Percentiles rank a stretch among this genome's conserved stretches.
phyloP scores from a whole-genome alignment of 108 stramenopile genomes.

The Cyclostephanos invisitatus region DNA sequence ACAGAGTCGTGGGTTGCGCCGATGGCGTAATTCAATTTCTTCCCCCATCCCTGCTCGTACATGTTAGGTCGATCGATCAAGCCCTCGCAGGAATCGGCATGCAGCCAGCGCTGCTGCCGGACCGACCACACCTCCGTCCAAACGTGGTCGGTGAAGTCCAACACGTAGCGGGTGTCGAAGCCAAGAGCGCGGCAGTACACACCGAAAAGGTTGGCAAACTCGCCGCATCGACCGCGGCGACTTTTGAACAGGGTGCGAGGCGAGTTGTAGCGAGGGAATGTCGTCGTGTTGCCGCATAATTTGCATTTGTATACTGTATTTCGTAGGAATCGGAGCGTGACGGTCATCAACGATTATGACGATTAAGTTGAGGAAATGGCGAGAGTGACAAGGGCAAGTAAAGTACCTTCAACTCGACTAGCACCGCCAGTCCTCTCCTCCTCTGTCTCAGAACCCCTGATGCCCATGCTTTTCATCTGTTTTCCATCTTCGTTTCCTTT shows the following conservation, averaged over 20 bases:
- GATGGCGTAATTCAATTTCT: conserved; percentile 82
- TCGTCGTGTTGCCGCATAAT: conserved; percentile 69
- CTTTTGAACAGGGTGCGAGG: conserved; percentile 79
- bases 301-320: conserved; percentile 66
- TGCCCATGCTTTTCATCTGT: conserved; percentile 37
- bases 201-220: conserved; percentile 97
- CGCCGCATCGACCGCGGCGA: conserved; percentile 93
- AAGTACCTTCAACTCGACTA: conserved; percentile 61
- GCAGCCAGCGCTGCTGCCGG: conserved; percentile 74
- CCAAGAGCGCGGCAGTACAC: conserved; percentile 83
- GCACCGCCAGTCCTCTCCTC: conserved; percentile 68
- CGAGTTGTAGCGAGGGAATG: conserved; percentile 94
- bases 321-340: background rate
- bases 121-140: conserved; percentile 91
- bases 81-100: conserved; percentile 94
- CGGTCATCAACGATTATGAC: background rate
- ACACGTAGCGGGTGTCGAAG: conserved; percentile 90
- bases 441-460: conserved; percentile 59
- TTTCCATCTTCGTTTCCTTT: conserved; percentile 50
- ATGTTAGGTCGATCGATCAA: conserved; percentile 90
- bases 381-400: background rate
- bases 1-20: conserved; percentile 73
- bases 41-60: conserved; percentile 99
- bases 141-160: conserved; percentile 98
- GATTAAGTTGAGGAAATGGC: background rate